phyloP scores from a whole-genome alignment of 2,329 filamentous ascomycete genomes.

The Whalleya microplaca region DNA sequence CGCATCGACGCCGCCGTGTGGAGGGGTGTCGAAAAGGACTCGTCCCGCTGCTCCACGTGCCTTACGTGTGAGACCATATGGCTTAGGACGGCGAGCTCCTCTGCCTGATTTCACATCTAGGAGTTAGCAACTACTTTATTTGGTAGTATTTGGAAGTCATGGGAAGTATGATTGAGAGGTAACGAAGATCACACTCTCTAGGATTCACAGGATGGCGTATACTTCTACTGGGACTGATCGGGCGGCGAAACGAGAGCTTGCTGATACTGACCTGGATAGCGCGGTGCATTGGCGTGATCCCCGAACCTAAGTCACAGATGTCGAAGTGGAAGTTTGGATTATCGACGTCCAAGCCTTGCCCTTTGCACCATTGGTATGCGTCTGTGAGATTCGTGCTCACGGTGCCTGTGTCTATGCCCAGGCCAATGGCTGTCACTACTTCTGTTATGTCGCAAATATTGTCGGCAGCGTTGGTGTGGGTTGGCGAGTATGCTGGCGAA shows the following conservation, averaged over 20 bases:
- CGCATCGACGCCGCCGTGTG: conserved; percentile 38
- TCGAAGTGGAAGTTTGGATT: conserved; percentile 31
- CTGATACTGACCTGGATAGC: too few species aligned
- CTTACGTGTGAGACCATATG: conserved; percentile 31
- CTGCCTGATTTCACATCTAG: too few species aligned
- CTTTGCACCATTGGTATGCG: conserved; percentile 34
- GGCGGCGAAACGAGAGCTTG: too few species aligned
- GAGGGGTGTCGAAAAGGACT: conserved; percentile 31
- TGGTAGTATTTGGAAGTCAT: too few species aligned
- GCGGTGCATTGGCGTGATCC: conserved; percentile 32
- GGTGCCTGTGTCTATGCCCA: not conserved
- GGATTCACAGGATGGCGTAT: too few species aligned
- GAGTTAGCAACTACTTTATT: too few species aligned
- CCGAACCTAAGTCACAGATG: conserved; percentile 20
- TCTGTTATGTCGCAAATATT: too few species aligned
- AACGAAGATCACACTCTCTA: too few species aligned
- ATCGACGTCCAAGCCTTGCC: conserved; percentile 33
- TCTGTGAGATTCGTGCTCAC: conserved; percentile 2
- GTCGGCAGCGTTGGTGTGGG: conserved; percentile 4
- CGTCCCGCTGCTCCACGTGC: conserved; percentile 29
- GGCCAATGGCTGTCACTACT: too few species aligned
- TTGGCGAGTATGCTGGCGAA: conserved; percentile 3
- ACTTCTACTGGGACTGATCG: too few species aligned
- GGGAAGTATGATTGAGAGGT: too few species aligned
- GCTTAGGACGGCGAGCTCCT: conserved; percentile 31